Conservation (phyloP, 2,329 filamentous ascomycete species). For the Phaeosphaeria sp. region DNA sequence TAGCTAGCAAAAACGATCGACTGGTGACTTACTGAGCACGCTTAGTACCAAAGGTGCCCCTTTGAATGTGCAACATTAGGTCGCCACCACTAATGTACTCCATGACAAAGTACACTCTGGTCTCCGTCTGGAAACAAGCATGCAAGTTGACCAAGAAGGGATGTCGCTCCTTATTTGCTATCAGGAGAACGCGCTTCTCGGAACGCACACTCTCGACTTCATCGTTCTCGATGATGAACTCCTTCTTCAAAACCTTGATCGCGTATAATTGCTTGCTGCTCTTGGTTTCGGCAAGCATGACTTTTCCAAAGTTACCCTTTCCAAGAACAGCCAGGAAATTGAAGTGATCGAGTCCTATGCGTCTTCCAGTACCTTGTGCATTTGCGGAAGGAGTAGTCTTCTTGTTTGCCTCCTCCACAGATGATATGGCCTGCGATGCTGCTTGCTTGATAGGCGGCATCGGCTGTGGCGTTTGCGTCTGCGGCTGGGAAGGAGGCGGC, state of each 20-base stretch:
- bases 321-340: slow-evolving; percentile 98
- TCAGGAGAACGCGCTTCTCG: slow-evolving; percentile 95
- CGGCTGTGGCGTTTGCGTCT: neutral
- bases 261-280: slow-evolving; percentile 89
- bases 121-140: slow-evolving; percentile 99
- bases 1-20: neutral
- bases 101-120: slow-evolving; percentile 98
- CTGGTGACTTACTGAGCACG: slow-evolving; percentile 80
- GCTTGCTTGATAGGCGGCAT: slow-evolving; percentile 45
- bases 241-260: slow-evolving; percentile 99
- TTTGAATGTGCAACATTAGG: slow-evolving; percentile 98
- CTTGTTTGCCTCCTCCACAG: slow-evolving; percentile 40
- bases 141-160: slow-evolving; percentile 95
- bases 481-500: slow-evolving; percentile 54
- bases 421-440: slow-evolving; percentile 35
- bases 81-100: slow-evolving; percentile 99
- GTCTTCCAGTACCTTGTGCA: slow-evolving; percentile 72
- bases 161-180: slow-evolving; percentile 96
- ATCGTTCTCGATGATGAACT: slow-evolving; percentile 99
- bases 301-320: slow-evolving; percentile 99
- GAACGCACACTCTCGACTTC: slow-evolving; percentile 98
- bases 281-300: slow-evolving; percentile 99
- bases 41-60: slow-evolving; percentile 94
- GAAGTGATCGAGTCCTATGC: slow-evolving; percentile 97
- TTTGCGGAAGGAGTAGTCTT: slow-evolving; percentile 74